Evolutionary conservation across 495 filamentous ascomycete genomes (phyloP).

Genomic region (Podospora didyma): DNA sequence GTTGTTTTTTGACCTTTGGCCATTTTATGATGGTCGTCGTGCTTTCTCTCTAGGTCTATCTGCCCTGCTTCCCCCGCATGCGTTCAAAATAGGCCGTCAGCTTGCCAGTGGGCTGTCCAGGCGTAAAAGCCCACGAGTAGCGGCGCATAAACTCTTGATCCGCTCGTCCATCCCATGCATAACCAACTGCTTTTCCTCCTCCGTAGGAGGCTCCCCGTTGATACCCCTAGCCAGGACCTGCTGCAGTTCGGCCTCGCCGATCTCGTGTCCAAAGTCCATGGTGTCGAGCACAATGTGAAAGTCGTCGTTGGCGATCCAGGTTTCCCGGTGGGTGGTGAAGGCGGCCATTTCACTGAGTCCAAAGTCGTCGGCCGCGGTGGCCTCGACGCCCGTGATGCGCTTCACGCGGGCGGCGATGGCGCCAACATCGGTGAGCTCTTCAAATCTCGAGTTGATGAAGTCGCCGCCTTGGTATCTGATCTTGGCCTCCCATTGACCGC

Average conservation of each 20-base stretch:
- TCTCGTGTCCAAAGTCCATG: slow-evolving; percentile 30
- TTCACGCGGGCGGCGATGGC: slow-evolving; percentile 9
- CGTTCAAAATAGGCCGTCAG: slow-evolving; percentile 32
- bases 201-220: background rate
- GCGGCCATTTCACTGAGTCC: slow-evolving; percentile 17
- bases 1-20: too few relatives aligned
- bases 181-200: slow-evolving; percentile 11
- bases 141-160: slow-evolving; percentile 29
- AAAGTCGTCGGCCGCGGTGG: slow-evolving; percentile 4
- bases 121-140: slow-evolving; percentile 30
- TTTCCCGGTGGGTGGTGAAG: slow-evolving; percentile 23
- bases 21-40: too few relatives aligned
- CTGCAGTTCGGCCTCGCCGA: slow-evolving; percentile 34
- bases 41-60: too few relatives aligned
- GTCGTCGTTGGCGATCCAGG: slow-evolving; percentile 24
- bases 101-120: slow-evolving; percentile 29
- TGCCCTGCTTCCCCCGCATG: too few relatives aligned
- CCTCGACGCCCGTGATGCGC: background rate
- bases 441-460: slow-evolving; percentile 23
- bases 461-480: slow-evolving; percentile 13
- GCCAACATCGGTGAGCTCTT: slow-evolving; percentile 15
- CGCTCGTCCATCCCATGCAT: slow-evolving; percentile 23
- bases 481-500: slow-evolving; percentile 26
- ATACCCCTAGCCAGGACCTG: background rate
- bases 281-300: slow-evolving; percentile 29